Evolutionary conservation across 257 asterid species (phyloP).

Genomic region (Verbascum thapsus): DNA sequence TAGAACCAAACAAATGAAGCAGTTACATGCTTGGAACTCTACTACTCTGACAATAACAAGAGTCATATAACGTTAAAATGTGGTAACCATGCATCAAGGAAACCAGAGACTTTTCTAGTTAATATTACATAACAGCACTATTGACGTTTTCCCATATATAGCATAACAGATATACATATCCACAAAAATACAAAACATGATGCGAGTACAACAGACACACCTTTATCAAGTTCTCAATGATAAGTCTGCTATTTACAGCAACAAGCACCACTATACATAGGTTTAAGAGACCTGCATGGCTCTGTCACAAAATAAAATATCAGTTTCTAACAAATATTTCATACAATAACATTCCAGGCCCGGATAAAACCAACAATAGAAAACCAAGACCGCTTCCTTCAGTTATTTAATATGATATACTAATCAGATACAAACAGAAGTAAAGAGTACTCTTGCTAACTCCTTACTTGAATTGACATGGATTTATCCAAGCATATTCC

Average conservation of each 20-base stretch:
- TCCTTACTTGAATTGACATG: constrained; percentile 13
- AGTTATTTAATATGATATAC: constrained; percentile 5
- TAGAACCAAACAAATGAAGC: constrained; percentile 16
- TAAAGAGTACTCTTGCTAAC: constrained; percentile 1
- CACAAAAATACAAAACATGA: constrained; percentile 7
- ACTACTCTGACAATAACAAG: constrained; percentile 13
- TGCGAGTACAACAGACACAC: constrained; percentile 39
- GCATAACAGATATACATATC: constrained; percentile 1
- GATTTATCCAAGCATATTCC: constrained; percentile 5
- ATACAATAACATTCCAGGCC: constrained; percentile 24
- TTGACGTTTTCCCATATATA: too few relatives aligned
- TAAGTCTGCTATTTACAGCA: constrained; percentile 96
- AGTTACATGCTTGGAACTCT: constrained; percentile 15
- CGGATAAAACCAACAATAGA: not conserved
- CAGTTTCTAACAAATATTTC: constrained; percentile 26
- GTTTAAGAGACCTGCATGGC: constrained; percentile 99
- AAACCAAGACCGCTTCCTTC: not conserved
- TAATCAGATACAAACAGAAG: too few relatives aligned
- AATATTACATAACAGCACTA: constrained; percentile 23
- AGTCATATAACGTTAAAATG: constrained; percentile 6
- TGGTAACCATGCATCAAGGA: constrained; percentile 5
- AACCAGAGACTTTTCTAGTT: constrained; percentile 14
- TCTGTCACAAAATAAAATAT: constrained; percentile 58
- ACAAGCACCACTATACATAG: constrained; percentile 99
- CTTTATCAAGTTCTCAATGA: constrained; percentile 97